These are phyloP conservation scores for Toxoplasma gondii DNA, from an alignment of 169 alveolate genomes.

Conservation along the genomic window DNA sequence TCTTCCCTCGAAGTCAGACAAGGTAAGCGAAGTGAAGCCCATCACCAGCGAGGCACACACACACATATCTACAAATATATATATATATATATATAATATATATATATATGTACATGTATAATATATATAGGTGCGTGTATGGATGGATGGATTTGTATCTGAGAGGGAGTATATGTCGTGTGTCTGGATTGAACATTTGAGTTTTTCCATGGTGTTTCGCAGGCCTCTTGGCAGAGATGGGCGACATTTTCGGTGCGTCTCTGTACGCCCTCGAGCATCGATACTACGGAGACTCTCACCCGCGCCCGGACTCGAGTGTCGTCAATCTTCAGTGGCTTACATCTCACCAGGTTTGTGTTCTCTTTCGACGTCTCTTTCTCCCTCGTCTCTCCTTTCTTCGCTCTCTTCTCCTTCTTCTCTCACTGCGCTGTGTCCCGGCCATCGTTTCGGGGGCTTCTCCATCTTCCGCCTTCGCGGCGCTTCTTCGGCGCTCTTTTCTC, in stretches of 20 bases:
- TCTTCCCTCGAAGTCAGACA: not conserved
- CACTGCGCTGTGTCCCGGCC: no score
- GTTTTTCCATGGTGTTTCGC: not conserved
- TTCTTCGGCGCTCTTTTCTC: no score
- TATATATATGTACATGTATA: not conserved
- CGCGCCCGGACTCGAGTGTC: slow-evolving; percentile 18
- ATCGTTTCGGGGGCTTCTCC: no score
- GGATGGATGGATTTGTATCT: no score
- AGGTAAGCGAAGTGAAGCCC: not conserved
- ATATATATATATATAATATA: no score
- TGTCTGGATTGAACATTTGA: no score
- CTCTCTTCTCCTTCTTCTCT: no score
- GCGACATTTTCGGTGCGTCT: not conserved
- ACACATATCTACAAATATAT: no score
- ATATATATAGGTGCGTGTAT: no score
- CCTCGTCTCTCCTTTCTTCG: no score
- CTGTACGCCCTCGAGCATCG: slow-evolving; percentile 33
- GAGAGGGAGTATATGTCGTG: no score
- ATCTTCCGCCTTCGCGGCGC: no score
- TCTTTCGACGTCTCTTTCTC: not conserved
- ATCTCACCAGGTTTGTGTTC: not conserved
- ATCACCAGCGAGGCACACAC: not conserved
- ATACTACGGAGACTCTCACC: slow-evolving; percentile 9
- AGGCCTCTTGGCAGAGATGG: not conserved
- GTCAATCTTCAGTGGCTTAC: slow-evolving; percentile 19